Conservation (phyloP, 1,139 yeast genomes). For the Pichia sp. region DNA sequence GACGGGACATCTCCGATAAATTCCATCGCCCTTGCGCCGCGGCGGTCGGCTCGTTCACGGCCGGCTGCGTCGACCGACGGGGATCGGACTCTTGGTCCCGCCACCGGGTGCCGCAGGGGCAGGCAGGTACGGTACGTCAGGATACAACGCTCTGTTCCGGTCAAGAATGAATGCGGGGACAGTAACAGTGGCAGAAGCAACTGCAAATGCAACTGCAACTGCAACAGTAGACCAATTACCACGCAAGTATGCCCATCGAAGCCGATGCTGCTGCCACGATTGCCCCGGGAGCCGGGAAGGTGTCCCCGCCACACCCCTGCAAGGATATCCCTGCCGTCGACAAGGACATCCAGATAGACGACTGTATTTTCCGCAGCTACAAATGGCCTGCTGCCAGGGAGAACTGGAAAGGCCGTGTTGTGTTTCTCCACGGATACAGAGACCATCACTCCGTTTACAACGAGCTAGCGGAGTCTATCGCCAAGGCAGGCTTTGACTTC, state of each 20-base stretch:
- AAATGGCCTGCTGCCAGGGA: constrained; percentile 19
- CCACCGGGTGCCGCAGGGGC: no score
- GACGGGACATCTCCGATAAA: not conserved
- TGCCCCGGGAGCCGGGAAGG: no score
- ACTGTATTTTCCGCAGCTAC: constrained; percentile 24
- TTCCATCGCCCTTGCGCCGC: not conserved
- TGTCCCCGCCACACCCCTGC: not conserved
- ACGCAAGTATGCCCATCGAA: not conserved
- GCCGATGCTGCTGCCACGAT: no score
- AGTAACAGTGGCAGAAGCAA: no score
- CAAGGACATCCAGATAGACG: constrained; percentile 18
- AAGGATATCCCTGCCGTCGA: constrained; percentile 7
- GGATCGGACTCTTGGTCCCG: no score
- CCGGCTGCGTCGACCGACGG: constrained; percentile 1
- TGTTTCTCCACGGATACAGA: constrained; percentile 78
- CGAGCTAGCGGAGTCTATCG: constrained; percentile 56
- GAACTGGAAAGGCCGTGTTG: constrained; percentile 48
- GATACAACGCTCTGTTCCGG: no score
- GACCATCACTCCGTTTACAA: constrained; percentile 58
- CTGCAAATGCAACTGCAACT: no score
- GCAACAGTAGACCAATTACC: no score
- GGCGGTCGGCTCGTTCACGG: not conserved
- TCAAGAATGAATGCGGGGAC: no score
- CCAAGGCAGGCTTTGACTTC: constrained; percentile 63
- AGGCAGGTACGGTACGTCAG: no score